Evolutionary conservation across 2,329 filamentous ascomycete genomes (phyloP), one percentile per base, ranked within the genome.

Genomic region (Claviceps sorghi): DNA sequence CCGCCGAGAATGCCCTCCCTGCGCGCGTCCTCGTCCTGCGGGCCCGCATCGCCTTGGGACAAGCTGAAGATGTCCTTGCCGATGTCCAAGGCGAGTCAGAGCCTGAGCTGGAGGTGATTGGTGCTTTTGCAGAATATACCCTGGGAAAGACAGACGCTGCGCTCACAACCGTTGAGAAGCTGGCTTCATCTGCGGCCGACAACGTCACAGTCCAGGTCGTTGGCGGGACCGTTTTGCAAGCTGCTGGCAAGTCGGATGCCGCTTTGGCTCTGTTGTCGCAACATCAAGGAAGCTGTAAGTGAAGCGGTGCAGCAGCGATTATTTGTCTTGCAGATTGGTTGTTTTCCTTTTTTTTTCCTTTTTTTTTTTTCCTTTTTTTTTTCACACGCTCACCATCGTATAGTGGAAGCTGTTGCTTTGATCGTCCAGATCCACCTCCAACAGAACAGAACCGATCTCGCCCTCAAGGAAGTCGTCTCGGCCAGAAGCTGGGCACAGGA

Each of bases 401-500:
- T 53, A 82, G 79, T 83, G 54, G 80, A 83, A 59, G 85, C 88
- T 52, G 88, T 96, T 50, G 85, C 90, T 45, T 72, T 97, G 56
- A 90, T 93, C 58, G 83, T 90, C 32, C 91, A 98, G 67, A 94
- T 97, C 60, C 84, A 96, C 64, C 82, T 97, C 10, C 79, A 87
- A 60, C 88, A 95, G 65, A 96, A 96, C 74, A 81, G 91, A 59
- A 84, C 84, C 61, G 91, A 97, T 67, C 80, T 96, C 48, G 93
- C 93, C 1, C 62, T 89, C 13, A 95, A 95, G 69, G 91, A 96
- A 71, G 89, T 95, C 40, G 74, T 82, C 50, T 81, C 85, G 38
- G 93, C 93, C 38, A 82, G 90, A 66, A 80, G 88, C 69, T 97
- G 91, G 87, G 93, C 91, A 8, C 91, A 98, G 69, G 93, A 97